These are phyloP conservation scores for Musa acuminata DNA, from an alignment of 176 grass and related monocot species.

Conservation along the genomic window DNA sequence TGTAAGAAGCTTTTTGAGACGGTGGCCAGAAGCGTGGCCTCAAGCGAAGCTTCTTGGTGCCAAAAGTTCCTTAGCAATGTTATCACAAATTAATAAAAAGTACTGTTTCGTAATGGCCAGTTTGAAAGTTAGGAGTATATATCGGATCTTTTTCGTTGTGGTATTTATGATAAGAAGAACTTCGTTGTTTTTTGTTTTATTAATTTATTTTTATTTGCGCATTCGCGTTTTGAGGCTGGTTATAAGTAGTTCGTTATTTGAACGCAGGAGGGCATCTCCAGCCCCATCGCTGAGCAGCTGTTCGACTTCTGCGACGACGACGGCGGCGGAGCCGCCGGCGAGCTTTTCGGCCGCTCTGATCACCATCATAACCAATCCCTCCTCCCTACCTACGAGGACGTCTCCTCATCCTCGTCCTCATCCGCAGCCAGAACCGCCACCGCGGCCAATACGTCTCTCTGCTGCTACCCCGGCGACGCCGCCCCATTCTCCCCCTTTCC, in stretches of 20 bases:
- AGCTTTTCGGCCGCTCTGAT: conserved; percentile 6
- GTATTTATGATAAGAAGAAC: too few relatives aligned
- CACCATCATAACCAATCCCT: conserved; percentile 17
- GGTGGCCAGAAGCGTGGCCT: too few relatives aligned
- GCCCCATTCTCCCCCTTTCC: conserved; percentile 39
- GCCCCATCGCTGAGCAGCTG: background rate
- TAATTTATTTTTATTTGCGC: too few relatives aligned
- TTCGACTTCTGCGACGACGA: conserved; percentile 7
- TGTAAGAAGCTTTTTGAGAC: too few relatives aligned
- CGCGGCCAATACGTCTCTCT: conserved; percentile 30
- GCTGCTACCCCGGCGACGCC: conserved; percentile 8
- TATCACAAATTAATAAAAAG: too few relatives aligned
- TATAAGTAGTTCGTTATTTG: background rate
- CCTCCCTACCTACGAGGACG: conserved; percentile 38
- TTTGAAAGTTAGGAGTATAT: too few relatives aligned
- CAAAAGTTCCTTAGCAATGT: too few relatives aligned
- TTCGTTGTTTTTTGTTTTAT: too few relatives aligned
- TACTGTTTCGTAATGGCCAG: too few relatives aligned
- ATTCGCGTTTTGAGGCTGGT: background rate
- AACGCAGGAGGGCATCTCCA: background rate
- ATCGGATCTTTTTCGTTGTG: too few relatives aligned
- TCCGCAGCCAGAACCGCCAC: conserved; percentile 30
- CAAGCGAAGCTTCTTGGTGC: too few relatives aligned
- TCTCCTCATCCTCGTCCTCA: conserved; percentile 33
- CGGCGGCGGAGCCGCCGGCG: background rate